phyloP scores from a whole-genome alignment of 179 eudicot genomes.

The Heliamphora pulchella region DNA sequence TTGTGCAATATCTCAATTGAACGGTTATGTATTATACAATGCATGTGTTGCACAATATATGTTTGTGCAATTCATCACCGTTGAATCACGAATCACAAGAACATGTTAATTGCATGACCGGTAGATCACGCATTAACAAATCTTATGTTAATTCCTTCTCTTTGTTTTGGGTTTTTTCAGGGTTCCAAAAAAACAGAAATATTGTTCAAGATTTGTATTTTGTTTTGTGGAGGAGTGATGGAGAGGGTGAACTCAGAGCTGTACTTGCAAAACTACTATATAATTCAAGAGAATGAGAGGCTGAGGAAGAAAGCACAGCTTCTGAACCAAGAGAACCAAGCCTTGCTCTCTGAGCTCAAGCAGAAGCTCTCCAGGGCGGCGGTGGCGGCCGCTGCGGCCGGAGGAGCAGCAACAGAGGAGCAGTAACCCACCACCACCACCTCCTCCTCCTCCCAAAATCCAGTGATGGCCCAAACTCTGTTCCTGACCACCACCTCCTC shows the following conservation, averaged over 20 bases:
- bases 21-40: too few species aligned
- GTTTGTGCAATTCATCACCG: too few species aligned
- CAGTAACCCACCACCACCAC: too few species aligned
- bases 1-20: too few species aligned
- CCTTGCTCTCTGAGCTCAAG: conserved; percentile 57
- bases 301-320: conserved; percentile 68
- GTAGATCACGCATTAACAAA: too few species aligned
- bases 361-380: conserved; percentile 33
- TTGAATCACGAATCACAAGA: too few species aligned
- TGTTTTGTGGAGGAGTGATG: conserved; percentile 30
- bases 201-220: too few species aligned
- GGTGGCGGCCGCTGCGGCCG: too few species aligned
- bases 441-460: conserved; percentile 21
- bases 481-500: conserved; percentile 36
- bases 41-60: too few species aligned
- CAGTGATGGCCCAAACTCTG: conserved; percentile 24
- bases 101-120: too few species aligned
- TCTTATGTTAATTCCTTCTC: too few species aligned
- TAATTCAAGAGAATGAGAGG: conserved; percentile 74
- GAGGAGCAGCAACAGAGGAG: too few species aligned
- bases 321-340: conserved; percentile 69
- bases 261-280: conserved; percentile 70
- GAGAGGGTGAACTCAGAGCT: conserved; percentile 73
- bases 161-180: conserved; percentile 8
- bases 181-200: not conserved